Base-by-base conservation (phyloP, 257 asterid species). In the Fraxinus quadrangulata region DNA sequence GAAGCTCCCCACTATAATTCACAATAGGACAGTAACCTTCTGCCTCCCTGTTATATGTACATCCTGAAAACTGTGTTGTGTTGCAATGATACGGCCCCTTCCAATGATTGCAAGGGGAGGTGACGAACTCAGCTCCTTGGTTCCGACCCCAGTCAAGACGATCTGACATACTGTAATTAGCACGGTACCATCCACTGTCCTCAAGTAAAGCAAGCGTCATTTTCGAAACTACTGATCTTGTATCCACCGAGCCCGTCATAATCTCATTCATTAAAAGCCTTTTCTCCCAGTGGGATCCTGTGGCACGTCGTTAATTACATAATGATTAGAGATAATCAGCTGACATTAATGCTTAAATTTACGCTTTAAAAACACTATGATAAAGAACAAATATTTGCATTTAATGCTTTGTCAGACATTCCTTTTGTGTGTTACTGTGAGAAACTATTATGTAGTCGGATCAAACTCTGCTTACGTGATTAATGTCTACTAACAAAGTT, bases 231-330 rank as follows among this genome's bases (percentile, higher is more conserved):
- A 94, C 98, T 69, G 98, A 94, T 86, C 96, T 88, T 36, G 97
- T 90, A 83, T 94, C 98, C 51, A 94, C 98, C 16, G 98, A 94
- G 80, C 98, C 98, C 1, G 98, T 94, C 98, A 94, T 94, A 37
- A 94, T 94, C 92, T 94, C 98, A 72, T 92, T 92, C 98, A 94
- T 94, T 79, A 94, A 78, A 70, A 94, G 96, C 83, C 98, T 87
- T 85, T 94, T 94, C 91, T 94, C 98, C 98, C 98, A 94, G 80
- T 94, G 98, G 63, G 98, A 94, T 49, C 98, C 98, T 94, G 96
- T 72, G 72, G 67, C 30, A 73, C 71, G 75, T 80, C 80, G 42
- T 70, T 71, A 61, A 72, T 28, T 67, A 17, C 66, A 36, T 28
- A 80, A 65, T 74, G 36, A 75, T 77, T 45, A 76, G 68, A 61